Conservation (phyloP, 768 basidiomycete genomes). For the Gyrodon lividus region DNA sequence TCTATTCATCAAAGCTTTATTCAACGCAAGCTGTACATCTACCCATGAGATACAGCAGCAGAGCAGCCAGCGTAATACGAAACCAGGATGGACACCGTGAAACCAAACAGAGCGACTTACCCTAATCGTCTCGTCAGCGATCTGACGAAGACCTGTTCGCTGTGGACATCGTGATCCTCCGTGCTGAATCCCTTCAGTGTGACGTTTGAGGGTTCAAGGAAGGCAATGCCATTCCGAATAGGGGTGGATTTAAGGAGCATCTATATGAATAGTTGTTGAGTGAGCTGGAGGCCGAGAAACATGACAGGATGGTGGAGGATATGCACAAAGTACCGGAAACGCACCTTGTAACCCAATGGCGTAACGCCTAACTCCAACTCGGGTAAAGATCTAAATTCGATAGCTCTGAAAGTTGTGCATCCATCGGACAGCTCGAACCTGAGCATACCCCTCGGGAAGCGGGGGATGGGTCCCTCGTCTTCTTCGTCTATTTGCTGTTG, state of each 20-base stretch:
- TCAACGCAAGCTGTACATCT: background rate
- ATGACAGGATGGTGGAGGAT: background rate
- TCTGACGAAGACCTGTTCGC: constrained; percentile 57
- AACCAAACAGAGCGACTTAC: constrained; percentile 36
- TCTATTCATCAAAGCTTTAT: background rate
- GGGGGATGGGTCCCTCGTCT: constrained; percentile 75
- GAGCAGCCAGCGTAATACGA: background rate
- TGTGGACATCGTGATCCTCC: constrained; percentile 61
- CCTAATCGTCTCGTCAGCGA: constrained; percentile 64
- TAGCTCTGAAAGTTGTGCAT: constrained; percentile 59
- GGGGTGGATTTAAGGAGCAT: constrained; percentile 67
- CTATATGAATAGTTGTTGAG: constrained; percentile 35
- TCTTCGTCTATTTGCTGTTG: constrained; percentile 51
- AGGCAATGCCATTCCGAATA: constrained; percentile 68
- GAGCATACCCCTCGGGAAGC: constrained; percentile 80
- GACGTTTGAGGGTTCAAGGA: constrained; percentile 71
- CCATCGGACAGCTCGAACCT: constrained; percentile 79
- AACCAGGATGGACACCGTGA: background rate
- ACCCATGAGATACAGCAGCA: constrained; percentile 6
- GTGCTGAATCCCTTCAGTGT: constrained; percentile 58
- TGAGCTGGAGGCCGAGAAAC: background rate
- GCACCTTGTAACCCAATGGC: constrained; percentile 79
- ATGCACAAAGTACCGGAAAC: background rate
- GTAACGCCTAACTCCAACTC: constrained; percentile 73
- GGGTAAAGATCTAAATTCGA: constrained; percentile 72